Evolutionary conservation across 805 yeast genomes (phyloP), one percentile per base, ranked within the genome.

Genomic region (Metschnikowia lunata): DNA sequence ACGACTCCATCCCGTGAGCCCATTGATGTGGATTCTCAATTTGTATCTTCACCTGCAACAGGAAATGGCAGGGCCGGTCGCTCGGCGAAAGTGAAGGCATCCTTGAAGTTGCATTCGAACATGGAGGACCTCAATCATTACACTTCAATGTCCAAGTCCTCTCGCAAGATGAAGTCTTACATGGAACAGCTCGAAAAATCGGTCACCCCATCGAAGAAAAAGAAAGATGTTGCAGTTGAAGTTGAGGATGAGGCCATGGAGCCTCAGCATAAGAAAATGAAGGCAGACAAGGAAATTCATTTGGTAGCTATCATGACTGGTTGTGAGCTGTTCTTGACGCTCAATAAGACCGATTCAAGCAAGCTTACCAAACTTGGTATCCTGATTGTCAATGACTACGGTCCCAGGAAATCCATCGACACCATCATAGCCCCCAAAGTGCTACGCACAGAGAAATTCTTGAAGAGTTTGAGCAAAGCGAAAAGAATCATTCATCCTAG

Each of bases 371-470:
- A 63, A n/a, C 55, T 80, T 9, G 96, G 96, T 0, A 75, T 90
- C 28, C 63, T 64, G 26, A 64, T 85, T 2, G 61, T 68, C 13
- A 64, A 71, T 11, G 78, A 74, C 3, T 69, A 69, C 8, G 34
- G 32, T 26, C 48, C 76, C 7, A 71, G 69, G 37, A 61, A 72
- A 36, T 40, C 40, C 8, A 55, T 60, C 41, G 77, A 79, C 54
- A 63, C 78, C 0, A 64, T 85, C 9, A 78, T 90, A 9, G 90
- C 97, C 0, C 96, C 97, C 1, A 80, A 80, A 48, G 72, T 85
- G n/a, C 59, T 85, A 54, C 71, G 97, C 51, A 91, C 98, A 0
- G 96, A 85, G 46, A 93, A 91, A 64, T 90, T 91, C 56, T 71
- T 91, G 42, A 75, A 77, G 35, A 80, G 89, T 15, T 64, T 89